These are phyloP conservation scores for Cyclotella kingstonii DNA, from an alignment of 108 stramenopile species.

Conservation along the genomic window DNA sequence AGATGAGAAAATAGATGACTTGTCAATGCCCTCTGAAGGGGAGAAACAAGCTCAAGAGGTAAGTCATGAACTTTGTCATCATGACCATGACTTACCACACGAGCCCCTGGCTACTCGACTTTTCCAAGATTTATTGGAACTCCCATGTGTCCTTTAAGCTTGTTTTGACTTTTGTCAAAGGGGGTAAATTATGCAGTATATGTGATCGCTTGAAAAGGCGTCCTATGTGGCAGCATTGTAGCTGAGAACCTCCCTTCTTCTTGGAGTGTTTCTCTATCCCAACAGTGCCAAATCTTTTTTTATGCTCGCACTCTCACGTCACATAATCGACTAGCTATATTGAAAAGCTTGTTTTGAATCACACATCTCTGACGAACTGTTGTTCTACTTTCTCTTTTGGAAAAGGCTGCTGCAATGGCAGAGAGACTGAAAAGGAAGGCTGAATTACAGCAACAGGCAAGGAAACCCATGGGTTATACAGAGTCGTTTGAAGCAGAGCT, in stretches of 20 bases:
- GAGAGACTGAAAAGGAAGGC: conserved; percentile 70
- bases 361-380: not conserved
- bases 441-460: conserved; percentile 69
- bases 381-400: conserved; percentile 5
- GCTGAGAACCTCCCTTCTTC: conserved; percentile 68
- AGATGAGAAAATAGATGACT: conserved; percentile 51
- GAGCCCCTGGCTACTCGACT: conserved; percentile 61
- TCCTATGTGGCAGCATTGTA: conserved; percentile 37
- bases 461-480: conserved; percentile 48
- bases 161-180: conserved; percentile 24
- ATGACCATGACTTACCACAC: not conserved
- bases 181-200: conserved; percentile 39
- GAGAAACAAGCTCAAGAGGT: conserved; percentile 56
- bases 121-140: conserved; percentile 33
- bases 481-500: conserved; percentile 65
- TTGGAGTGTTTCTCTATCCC: conserved; percentile 80
- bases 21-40: conserved; percentile 71
- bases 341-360: not conserved
- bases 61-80: conserved; percentile 23
- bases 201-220: conserved; percentile 37
- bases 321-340: not conserved
- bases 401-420: conserved; percentile 50
- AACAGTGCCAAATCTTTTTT: conserved; percentile 54
- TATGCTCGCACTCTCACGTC: not conserved
- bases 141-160: conserved; percentile 31